Conservation (phyloP, 768 basidiomycete genomes). For the Symmetrospora coprosmae region DNA sequence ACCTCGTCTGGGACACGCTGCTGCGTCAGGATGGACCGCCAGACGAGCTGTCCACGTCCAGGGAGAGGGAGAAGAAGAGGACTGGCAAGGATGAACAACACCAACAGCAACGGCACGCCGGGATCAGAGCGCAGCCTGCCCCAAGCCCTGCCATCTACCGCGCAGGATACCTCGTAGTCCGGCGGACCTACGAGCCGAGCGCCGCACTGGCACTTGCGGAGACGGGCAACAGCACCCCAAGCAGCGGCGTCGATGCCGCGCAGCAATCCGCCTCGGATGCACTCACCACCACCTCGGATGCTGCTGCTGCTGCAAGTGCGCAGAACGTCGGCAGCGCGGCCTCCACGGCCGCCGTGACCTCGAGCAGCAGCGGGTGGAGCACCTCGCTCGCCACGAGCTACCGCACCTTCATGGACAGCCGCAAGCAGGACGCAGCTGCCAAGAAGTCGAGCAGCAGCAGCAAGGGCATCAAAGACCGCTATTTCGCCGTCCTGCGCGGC, state of each 20-base stretch:
- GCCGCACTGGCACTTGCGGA: background rate
- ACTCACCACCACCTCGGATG: too few species aligned
- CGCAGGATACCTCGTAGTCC: conserved; percentile 61
- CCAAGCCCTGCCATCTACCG: conserved; percentile 34
- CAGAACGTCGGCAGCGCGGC: too few species aligned
- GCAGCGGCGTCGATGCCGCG: background rate
- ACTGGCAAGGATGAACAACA: too few species aligned
- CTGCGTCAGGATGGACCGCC: background rate
- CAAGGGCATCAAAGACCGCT: conserved; percentile 76
- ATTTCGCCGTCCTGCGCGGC: conserved; percentile 83
- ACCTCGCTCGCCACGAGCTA: conserved; percentile 31
- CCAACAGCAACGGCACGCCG: too few species aligned
- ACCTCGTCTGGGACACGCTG: background rate
- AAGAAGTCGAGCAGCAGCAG: too few species aligned
- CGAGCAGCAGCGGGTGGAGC: conserved; percentile 24
- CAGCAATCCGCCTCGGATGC: background rate
- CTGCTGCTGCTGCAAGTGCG: background rate
- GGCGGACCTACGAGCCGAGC: conserved; percentile 30
- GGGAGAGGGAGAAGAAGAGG: conserved; percentile 25
- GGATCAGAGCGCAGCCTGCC: too few species aligned
- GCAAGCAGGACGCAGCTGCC: conserved; percentile 57
- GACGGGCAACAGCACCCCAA: background rate
- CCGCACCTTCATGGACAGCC: conserved; percentile 31
- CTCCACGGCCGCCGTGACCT: background rate
- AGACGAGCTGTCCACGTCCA: background rate